Conservation (phyloP, 371 early-diverging fungal genomes). For the Mucor racemosus region DNA sequence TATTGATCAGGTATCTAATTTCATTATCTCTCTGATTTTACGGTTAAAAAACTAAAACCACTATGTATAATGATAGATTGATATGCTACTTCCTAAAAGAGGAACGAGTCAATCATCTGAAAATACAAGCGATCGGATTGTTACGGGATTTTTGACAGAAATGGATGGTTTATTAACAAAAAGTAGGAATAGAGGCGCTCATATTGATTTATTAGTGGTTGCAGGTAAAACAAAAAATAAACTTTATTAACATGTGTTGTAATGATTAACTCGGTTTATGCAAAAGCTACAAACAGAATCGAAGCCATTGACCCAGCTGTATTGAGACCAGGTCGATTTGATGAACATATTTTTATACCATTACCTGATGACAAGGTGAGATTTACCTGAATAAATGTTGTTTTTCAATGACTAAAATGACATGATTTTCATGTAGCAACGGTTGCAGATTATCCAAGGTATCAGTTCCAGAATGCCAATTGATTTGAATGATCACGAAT, state of each 20-base stretch:
- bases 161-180: conserved; percentile 82
- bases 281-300: conserved; percentile 62
- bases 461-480: conserved; percentile 65
- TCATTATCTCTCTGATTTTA: neutral
- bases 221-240: conserved; percentile 58
- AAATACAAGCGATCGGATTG: conserved; percentile 80
- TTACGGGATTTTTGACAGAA: conserved; percentile 80
- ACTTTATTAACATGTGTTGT: no score
- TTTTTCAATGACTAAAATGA: neutral
- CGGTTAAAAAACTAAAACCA: neutral
- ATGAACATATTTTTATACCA: conserved; percentile 97
- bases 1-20: conserved; percentile 72
- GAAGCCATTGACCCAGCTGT: conserved; percentile 94
- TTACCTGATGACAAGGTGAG: conserved; percentile 78
- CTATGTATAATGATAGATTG: conserved; percentile 51
- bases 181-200: conserved; percentile 32
- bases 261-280: no score
- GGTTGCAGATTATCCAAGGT: conserved; percentile 59
- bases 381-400: neutral
- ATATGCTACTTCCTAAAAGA: conserved; percentile 71
- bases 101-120: conserved; percentile 74
- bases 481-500: conserved; percentile 35
- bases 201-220: conserved; percentile 71
- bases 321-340: conserved; percentile 98
- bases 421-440: conserved; percentile 45